Evolutionary conservation across 495 filamentous ascomycete genomes (phyloP).

Genomic region (Pyronema domesticum): DNA sequence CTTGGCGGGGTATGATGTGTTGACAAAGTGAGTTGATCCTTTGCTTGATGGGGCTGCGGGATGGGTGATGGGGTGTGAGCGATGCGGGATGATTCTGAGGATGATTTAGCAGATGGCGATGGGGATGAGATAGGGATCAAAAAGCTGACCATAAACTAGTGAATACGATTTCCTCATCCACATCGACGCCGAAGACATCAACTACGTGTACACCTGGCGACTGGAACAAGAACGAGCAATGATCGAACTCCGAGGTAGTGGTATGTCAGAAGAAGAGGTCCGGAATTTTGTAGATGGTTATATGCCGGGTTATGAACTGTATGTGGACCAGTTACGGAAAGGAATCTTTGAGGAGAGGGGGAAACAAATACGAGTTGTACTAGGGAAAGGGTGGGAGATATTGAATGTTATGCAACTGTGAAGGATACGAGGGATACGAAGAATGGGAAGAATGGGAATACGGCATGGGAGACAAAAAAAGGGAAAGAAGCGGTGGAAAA

Average conservation of each 20-base stretch:
- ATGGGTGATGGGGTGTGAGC: background rate
- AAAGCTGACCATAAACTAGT: conserved; percentile 24
- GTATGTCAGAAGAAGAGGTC: conserved; percentile 62
- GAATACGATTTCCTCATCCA: conserved; percentile 69
- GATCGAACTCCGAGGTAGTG: conserved; percentile 42
- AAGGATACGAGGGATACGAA: background rate
- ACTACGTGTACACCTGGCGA: conserved; percentile 78
- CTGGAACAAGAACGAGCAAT: conserved; percentile 61
- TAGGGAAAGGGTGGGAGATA: conserved; percentile 43
- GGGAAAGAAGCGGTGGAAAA: too few relatives aligned
- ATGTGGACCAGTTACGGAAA: conserved; percentile 44
- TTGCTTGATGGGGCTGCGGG: too few relatives aligned
- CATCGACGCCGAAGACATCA: conserved; percentile 60
- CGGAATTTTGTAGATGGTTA: conserved; percentile 48
- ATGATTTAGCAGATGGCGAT: too few relatives aligned
- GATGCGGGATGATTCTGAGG: background rate
- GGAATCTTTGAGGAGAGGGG: conserved; percentile 43
- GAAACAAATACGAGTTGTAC: conserved; percentile 51
- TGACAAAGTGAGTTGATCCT: conserved; percentile 40
- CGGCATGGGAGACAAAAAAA: background rate
- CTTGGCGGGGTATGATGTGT: conserved; percentile 48
- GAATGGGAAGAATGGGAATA: background rate
- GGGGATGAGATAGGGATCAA: background rate
- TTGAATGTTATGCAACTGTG: conserved; percentile 4
- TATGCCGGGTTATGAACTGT: conserved; percentile 50